These are phyloP conservation scores for Claviceps pazoutovae DNA, from an alignment of 2,329 filamentous ascomycete genomes.

Conservation along the genomic window DNA sequence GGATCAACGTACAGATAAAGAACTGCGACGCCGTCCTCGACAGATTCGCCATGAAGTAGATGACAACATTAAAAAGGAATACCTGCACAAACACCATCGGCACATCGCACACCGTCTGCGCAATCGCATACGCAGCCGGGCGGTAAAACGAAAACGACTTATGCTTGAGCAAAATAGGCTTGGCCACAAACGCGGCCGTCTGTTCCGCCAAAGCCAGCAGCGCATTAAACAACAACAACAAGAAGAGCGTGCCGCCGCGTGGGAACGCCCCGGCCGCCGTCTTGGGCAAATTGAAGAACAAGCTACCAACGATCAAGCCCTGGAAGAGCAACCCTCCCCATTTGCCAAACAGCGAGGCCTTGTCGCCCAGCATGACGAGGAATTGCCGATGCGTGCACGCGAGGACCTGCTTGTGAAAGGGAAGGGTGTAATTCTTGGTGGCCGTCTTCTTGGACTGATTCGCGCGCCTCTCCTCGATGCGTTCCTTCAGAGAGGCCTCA, in stretches of 20 bases:
- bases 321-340: conserved; percentile 67
- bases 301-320: conserved; percentile 58
- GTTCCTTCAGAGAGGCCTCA: conserved; percentile 44
- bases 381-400: conserved; percentile 62
- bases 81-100: conserved; percentile 49
- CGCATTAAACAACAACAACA: conserved; percentile 37
- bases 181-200: conserved; percentile 46
- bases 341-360: conserved; percentile 63
- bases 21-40: conserved; percentile 51
- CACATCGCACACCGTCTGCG: conserved; percentile 45
- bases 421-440: conserved; percentile 63
- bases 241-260: conserved; percentile 34
- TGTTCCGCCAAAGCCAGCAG: conserved; percentile 65
- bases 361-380: conserved; percentile 66
- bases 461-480: conserved; percentile 28
- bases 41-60: conserved; percentile 69
- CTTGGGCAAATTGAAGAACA: conserved; percentile 56
- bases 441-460: conserved; percentile 54
- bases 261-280: conserved; percentile 51
- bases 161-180: conserved; percentile 56
- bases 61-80: conserved; percentile 52
- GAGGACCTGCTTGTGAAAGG: conserved; percentile 57
- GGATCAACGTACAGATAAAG: conserved; percentile 50
- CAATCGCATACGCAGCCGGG: conserved; percentile 41
- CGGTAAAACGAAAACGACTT: conserved; percentile 58